Evolutionary conservation across 495 filamentous ascomycete genomes (phyloP).

Genomic region (Cercophora samala): DNA sequence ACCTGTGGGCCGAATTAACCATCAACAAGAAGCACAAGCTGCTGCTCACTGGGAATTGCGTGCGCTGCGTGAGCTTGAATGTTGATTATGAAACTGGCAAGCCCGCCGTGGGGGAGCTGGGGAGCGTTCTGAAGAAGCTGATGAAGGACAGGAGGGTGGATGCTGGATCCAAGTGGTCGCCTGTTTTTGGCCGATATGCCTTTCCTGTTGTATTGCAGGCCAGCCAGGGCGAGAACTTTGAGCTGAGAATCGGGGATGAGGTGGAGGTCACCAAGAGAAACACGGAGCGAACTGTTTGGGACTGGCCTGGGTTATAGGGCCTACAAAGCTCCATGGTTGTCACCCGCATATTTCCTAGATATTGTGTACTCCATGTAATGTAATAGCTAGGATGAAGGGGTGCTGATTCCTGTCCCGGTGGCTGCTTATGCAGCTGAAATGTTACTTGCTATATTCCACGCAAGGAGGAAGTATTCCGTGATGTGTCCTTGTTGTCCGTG

Average conservation of each 20-base stretch:
- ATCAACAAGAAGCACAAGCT: conserved; percentile 50
- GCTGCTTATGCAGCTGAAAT: too few relatives aligned
- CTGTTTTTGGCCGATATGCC: conserved; percentile 80
- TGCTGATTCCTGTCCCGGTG: too few relatives aligned
- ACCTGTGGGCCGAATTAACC: conserved; percentile 72
- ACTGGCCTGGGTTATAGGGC: conserved; percentile 35
- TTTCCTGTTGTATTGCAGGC: conserved; percentile 47
- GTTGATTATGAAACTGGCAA: conserved; percentile 76
- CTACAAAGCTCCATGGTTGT: too few relatives aligned
- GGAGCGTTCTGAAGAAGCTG: conserved; percentile 68
- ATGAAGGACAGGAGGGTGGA: conserved; percentile 79
- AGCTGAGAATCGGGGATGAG: conserved; percentile 66
- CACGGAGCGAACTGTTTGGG: conserved; percentile 55
- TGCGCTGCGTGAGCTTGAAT: conserved; percentile 75
- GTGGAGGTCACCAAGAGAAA: conserved; percentile 58
- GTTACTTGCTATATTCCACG: too few relatives aligned
- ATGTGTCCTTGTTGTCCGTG: too few relatives aligned
- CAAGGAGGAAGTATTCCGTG: too few relatives aligned
- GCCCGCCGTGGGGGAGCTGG: conserved; percentile 60
- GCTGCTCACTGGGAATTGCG: conserved; percentile 72
- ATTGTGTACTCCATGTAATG: background rate
- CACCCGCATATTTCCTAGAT: too few relatives aligned
- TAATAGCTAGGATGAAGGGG: too few relatives aligned
- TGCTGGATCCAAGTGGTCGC: conserved; percentile 65
- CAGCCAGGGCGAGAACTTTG: conserved; percentile 34